Evolutionary conservation across 371 early-diverging fungal genomes (phyloP), one percentile per base, ranked within the genome.

Genomic region (Dinochytrium kinnereticum): DNA sequence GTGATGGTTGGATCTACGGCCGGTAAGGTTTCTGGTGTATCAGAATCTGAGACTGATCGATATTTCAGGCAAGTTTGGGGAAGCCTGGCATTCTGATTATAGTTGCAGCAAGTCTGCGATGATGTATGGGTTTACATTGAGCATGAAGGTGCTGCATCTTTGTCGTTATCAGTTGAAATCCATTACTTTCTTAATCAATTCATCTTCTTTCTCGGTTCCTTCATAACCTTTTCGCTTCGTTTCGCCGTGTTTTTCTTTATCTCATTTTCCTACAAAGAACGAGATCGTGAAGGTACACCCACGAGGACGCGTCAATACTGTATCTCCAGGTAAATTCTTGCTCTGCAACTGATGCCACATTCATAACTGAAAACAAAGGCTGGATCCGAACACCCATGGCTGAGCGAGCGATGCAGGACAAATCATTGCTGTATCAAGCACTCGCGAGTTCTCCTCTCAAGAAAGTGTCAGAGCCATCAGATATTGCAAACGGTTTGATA

Each of bases 321-420:
- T 83, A 2, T 70, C 80, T 2, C 83, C 86, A 31, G 61, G 61
- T 61, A 61, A 7, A 7, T 37, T 13, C 26, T 7, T 13, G 19
- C 44, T 19, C 19, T 44, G 19, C 19, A 13, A 61, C 19, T 33
- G 5, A 3, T 61, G 7, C 5, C 7, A 33, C 61, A 61, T 33
- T 15, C 34, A 17, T 37, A 10, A 55, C 13, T 17, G 7, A 13
- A 21, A 15, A 21, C 15, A 24, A 5, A 61, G 87, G 87, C 1
- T 87, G 86, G 87, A 86, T 86, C 64, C 77, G 86, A 51, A 87
- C 87, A 24, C 86, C 86, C 2, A 87, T 87, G 87, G 84, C 85
- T 19, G 85, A 78, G 59, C 51, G 79, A 0, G 82, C 85, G 0
- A 79, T 87, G 82, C 36, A 78, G 31, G 76, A 82, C 50, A 69